phyloP scores from a whole-genome alignment of 176 grass and related monocot species.

The Carex littledalei region DNA sequence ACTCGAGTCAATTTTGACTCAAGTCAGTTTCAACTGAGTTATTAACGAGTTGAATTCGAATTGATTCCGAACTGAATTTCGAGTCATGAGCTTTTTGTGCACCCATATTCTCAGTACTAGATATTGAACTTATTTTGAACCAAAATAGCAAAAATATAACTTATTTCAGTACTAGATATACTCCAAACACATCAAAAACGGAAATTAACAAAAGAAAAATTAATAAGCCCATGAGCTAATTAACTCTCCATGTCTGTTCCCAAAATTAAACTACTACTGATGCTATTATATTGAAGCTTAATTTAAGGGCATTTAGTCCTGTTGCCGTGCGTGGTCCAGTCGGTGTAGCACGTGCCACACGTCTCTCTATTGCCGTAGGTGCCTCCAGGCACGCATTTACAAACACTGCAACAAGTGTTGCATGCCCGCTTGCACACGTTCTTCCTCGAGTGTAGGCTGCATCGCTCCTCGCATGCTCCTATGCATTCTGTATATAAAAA shows the following conservation, averaged over 20 bases:
- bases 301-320: slow-evolving; percentile 35
- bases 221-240: not conserved
- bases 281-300: too few relatives aligned
- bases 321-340: slow-evolving; percentile 42
- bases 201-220: too few relatives aligned
- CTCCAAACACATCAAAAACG: too few relatives aligned
- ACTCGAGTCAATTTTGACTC: too few relatives aligned
- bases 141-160: too few relatives aligned
- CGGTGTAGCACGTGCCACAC: slow-evolving; percentile 33
- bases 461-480: slow-evolving; percentile 26
- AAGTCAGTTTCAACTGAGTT: too few relatives aligned
- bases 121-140: too few relatives aligned
- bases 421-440: slow-evolving; percentile 33
- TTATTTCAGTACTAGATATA: too few relatives aligned
- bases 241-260: not conserved
- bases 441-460: slow-evolving; percentile 33
- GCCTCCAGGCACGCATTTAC: slow-evolving; percentile 40
- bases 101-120: too few relatives aligned
- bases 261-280: not conserved
- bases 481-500: slow-evolving; percentile 18
- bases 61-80: too few relatives aligned
- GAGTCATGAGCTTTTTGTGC: too few relatives aligned
- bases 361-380: slow-evolving; percentile 33
- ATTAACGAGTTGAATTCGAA: too few relatives aligned
- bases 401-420: slow-evolving; percentile 33